Base-by-base conservation (phyloP, 176 grass and related monocot species). In the Leersia perrieri region DNA sequence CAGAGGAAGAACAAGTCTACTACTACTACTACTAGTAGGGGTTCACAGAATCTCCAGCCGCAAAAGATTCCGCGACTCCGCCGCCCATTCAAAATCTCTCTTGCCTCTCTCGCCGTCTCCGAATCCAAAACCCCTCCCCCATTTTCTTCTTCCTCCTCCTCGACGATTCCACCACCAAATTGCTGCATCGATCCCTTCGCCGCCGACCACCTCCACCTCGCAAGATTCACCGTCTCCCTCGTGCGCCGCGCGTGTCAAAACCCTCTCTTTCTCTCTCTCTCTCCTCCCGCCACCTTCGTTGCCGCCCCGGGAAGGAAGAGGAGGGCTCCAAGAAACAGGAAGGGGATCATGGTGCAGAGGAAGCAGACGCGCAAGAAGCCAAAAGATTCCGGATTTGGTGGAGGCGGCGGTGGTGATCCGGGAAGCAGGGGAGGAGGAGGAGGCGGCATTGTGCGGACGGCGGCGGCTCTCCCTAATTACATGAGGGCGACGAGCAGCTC, bases 401-500 rank as follows among this genome's bases (percentile, higher is more conserved):
- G 63, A 0, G 11, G 31, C 61, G 15, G 63, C 0, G 11, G 31
- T 3, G 12, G 18, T 26, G 63, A 57, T 60, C 20, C 73, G 40
- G 36, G 77, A 61, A 80, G 68, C 70, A 86, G 84, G 79, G 76
- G 68, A 66, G 75, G 66, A 42, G 75, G 66, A 20, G 9, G 49
- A 63, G 63, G n/a, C n/a, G 36, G 73, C 31, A 57, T 75, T 81
- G 41, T 51, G 11, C 29, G 33, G 25, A 38, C 64, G 33, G 44
- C 65, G 26, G 33, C 64, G 33, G 44, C 65, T 22, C 80, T 87
- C 42, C 94, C 91, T 16, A 89, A 91, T 75, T 97, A 91, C 69
- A 97, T 97, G 94, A 93, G 81, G 85, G 38, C 86, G 80, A 97
- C 94, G 40, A 89, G 33, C 39, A 85, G 86, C 66, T 97, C 86